Conservation (phyloP, 1,139 yeast species). For the Pneumocystis canis region DNA sequence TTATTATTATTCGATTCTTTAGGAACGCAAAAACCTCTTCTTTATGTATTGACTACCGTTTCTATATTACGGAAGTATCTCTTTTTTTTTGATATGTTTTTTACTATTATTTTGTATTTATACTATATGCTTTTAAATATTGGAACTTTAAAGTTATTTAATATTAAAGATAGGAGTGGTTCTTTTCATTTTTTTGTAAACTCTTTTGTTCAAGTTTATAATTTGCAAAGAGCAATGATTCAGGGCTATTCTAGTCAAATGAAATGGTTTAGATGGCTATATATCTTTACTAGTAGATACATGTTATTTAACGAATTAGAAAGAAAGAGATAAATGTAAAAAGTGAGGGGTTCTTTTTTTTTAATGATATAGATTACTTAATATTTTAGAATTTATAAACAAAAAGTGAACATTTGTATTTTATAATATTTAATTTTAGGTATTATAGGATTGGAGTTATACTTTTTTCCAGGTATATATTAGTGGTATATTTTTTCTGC, state of each 20-base stretch:
- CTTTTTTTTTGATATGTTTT: constrained; percentile 20
- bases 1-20: constrained; percentile 20
- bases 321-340: not conserved
- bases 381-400: not conserved
- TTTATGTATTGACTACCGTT: constrained; percentile 26
- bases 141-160: not conserved
- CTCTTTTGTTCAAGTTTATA: not conserved
- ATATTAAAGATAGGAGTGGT: not conserved
- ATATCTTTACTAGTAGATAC: not conserved
- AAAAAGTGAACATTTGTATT: no score
- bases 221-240: not conserved
- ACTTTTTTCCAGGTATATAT: no score
- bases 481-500: no score
- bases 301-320: not conserved
- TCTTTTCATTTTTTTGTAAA: not conserved
- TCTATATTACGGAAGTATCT: constrained; percentile 27
- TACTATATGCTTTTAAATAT: not conserved
- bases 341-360: not conserved
- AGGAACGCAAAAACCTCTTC: constrained; percentile 3
- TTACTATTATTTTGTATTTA: constrained; percentile 3
- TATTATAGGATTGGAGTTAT: no score
- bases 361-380: not conserved
- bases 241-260: not conserved
- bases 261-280: not conserved
- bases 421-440: no score